phyloP scores from a whole-genome alignment of 1,284 basidiomycete genomes.

The Schizophyllum commune region DNA sequence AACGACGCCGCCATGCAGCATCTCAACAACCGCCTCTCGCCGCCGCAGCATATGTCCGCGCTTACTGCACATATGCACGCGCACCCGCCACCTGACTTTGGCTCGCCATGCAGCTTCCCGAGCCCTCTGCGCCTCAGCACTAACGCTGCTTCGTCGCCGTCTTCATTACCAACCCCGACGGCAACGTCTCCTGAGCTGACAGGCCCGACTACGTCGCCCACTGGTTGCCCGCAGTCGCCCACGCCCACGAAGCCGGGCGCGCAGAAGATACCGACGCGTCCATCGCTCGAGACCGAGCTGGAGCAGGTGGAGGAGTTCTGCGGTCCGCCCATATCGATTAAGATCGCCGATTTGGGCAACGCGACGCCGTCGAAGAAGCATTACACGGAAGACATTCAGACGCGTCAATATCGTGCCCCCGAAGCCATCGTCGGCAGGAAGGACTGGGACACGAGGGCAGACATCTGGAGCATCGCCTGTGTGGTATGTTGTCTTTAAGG shows the following conservation, averaged over 20 bases:
- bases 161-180: constrained; percentile 12
- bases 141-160: constrained; percentile 10
- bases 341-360: constrained; percentile 89
- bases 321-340: constrained; percentile 62
- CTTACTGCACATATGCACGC: constrained; percentile 32
- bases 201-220: constrained; percentile 13
- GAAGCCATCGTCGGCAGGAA: constrained; percentile 84
- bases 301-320: constrained; percentile 13
- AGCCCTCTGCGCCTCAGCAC: not conserved
- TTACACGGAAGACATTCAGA: constrained; percentile 92
- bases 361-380: constrained; percentile 79
- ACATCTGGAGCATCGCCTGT: constrained; percentile 87
- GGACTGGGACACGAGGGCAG: constrained; percentile 81
- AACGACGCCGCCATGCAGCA: constrained; percentile 13
- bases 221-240: constrained; percentile 1
- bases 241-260: not conserved
- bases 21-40: constrained; percentile 19
- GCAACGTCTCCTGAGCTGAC: constrained; percentile 14
- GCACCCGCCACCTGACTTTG: constrained; percentile 18
- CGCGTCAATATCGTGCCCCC: constrained; percentile 86
- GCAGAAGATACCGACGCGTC: constrained; percentile 4
- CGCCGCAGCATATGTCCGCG: constrained; percentile 31
- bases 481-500: constrained; percentile 38
- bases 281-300: constrained; percentile 16
- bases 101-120: not conserved